Conservation (phyloP, 2,329 filamentous ascomycete genomes). For the Trichoderma atrobrunneum region DNA sequence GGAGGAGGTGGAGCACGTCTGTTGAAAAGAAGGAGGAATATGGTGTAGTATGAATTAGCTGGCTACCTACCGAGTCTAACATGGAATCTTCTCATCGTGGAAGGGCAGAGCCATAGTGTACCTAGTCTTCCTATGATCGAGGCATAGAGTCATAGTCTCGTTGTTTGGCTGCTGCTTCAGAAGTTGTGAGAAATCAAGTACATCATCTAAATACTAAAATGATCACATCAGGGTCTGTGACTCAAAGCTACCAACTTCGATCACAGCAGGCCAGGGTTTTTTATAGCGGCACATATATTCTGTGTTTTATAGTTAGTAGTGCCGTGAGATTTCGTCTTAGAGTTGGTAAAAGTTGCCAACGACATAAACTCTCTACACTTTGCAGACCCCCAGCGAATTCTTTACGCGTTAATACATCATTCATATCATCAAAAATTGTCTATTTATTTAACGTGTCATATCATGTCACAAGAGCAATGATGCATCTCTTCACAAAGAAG, state of each 20-base stretch:
- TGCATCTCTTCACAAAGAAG: not conserved
- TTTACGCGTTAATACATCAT: not conserved
- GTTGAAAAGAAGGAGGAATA: not conserved
- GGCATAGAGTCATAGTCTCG: not conserved
- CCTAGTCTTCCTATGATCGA: not conserved
- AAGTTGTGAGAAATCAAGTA: not conserved
- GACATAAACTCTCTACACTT: not conserved
- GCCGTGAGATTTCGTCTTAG: not conserved
- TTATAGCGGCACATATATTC: not conserved
- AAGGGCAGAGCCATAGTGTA: not conserved
- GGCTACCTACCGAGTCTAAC: not conserved
- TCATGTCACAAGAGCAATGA: not conserved
- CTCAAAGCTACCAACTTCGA: too few relatives aligned
- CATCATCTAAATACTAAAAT: not conserved
- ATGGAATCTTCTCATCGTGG: not conserved
- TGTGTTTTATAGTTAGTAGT: rapidly evolving
- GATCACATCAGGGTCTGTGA: too few relatives aligned
- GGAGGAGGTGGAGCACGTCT: not conserved
- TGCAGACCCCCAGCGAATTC: not conserved
- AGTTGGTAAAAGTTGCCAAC: not conserved
- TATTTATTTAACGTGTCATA: not conserved
- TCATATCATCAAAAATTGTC: not conserved
- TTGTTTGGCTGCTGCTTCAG: not conserved
- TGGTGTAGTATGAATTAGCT: not conserved
- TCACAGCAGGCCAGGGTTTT: not conserved